Percentiles rank a stretch among this genome's conserved stretches.
phyloP scores from a whole-genome alignment of 768 basidiomycete genomes.

The Agrocybe pediades region DNA sequence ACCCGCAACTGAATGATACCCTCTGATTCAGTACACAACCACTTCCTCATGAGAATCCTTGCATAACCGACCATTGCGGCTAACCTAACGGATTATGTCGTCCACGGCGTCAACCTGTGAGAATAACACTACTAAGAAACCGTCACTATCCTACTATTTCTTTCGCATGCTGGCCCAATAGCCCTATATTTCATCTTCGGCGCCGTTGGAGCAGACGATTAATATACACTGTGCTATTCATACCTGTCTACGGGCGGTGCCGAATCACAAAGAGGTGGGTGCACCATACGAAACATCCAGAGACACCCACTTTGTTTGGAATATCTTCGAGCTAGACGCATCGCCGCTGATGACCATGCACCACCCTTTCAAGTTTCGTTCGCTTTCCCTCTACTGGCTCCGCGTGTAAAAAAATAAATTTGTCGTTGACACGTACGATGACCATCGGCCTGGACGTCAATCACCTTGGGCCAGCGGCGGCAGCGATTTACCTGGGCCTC shows the following conservation, averaged over 20 bases:
- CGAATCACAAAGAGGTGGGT: no score
- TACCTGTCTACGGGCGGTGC: no score
- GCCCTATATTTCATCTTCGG: no score
- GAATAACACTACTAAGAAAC: background rate
- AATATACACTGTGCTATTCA: no score
- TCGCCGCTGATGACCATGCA: no score
- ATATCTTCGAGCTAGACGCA: no score
- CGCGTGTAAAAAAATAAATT: background rate
- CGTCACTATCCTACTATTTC: background rate
- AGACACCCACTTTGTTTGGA: background rate
- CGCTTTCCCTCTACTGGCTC: background rate
- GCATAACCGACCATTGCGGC: background rate
- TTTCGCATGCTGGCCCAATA: background rate
- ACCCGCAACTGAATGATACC: background rate
- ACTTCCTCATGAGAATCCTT: background rate
- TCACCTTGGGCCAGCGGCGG: background rate
- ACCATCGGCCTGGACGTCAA: background rate
- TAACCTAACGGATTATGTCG: background rate
- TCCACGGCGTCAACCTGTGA: background rate
- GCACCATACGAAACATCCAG: no score
- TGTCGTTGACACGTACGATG: background rate
- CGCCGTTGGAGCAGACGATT: no score
- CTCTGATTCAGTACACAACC: background rate
- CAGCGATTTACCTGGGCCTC: no score
- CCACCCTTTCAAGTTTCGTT: no score